phyloP scores from a whole-genome alignment of 2,329 filamentous ascomycete genomes.

The Phyllosticta citriasiana region DNA sequence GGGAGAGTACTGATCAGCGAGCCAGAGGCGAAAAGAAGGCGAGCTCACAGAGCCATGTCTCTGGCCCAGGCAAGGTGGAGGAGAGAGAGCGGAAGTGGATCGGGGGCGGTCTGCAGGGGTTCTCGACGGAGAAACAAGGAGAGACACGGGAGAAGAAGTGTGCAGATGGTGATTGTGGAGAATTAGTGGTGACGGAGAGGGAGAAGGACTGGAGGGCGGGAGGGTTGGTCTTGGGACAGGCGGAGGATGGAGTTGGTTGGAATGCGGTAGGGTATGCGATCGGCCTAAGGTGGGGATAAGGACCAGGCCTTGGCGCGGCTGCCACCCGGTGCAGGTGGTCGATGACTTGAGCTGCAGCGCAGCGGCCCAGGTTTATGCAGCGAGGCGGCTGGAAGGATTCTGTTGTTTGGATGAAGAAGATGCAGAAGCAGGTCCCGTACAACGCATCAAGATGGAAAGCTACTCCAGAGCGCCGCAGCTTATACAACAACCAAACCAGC shows the following conservation, averaged over 20 bases:
- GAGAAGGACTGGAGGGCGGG: not conserved
- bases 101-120: not conserved
- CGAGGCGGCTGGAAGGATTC: not conserved
- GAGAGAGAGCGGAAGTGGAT: not conserved
- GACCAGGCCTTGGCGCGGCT: not conserved
- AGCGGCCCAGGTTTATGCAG: not conserved
- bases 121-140: not conserved
- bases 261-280: not conserved
- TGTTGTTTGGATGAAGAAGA: too few species aligned
- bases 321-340: not conserved
- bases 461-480: too few species aligned
- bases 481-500: not conserved
- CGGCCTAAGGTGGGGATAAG: not conserved
- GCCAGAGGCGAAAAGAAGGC: constrained; percentile 9
- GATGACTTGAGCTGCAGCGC: too few species aligned
- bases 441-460: not conserved
- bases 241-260: not conserved
- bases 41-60: constrained; percentile 26
- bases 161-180: not conserved
- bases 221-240: not conserved
- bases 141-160: not conserved
- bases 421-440: not conserved
- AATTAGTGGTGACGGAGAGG: not conserved
- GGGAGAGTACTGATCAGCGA: not conserved
- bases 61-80: not conserved